A percentile compares a stretch with the other conserved stretches of the same genome.
phyloP scores from a whole-genome alignment of 257 asterid genomes.

The Anisodus tanguticus region DNA sequence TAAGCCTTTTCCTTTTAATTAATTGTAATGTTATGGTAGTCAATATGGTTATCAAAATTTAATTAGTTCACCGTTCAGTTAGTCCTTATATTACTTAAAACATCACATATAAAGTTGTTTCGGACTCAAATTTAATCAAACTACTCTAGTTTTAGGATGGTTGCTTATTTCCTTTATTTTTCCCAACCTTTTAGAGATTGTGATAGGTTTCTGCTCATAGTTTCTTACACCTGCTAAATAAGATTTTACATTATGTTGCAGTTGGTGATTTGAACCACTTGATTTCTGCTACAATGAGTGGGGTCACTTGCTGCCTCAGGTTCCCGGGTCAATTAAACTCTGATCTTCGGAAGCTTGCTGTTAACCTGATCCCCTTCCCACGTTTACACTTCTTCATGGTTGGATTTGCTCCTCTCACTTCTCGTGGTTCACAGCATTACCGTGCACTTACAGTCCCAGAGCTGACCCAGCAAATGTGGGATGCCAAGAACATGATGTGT shows the following conservation, averaged over 20 bases:
- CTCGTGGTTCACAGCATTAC: conserved; percentile 92
- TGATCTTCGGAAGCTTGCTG: conserved; percentile 85
- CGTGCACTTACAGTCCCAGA: conserved; percentile 89
- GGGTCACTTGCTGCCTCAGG: conserved; percentile 92
- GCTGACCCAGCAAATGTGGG: conserved; percentile 95
- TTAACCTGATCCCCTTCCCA: conserved; percentile 85
- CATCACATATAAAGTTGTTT: neutral
- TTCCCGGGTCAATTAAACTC: conserved; percentile 92
- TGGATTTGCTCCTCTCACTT: conserved; percentile 84
- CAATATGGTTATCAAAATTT: neutral
- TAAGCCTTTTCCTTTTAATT: neutral
- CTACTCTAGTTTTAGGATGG: neutral
- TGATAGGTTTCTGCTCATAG: neutral
- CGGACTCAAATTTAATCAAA: neutral
- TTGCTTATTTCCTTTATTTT: neutral
- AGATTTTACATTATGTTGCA: conserved; percentile 33
- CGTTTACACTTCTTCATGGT: conserved; percentile 93
- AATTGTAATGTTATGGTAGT: neutral
- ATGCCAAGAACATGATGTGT: conserved; percentile 93
- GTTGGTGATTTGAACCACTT: conserved; percentile 90
- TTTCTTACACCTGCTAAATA: conserved; percentile 18
- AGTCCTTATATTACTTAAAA: neutral
- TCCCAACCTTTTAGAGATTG: neutral
- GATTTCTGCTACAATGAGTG: conserved; percentile 90
- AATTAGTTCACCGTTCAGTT: neutral